Evolutionary conservation across 129 eudicot species (phyloP).

Genomic region (Arctium lappa): DNA sequence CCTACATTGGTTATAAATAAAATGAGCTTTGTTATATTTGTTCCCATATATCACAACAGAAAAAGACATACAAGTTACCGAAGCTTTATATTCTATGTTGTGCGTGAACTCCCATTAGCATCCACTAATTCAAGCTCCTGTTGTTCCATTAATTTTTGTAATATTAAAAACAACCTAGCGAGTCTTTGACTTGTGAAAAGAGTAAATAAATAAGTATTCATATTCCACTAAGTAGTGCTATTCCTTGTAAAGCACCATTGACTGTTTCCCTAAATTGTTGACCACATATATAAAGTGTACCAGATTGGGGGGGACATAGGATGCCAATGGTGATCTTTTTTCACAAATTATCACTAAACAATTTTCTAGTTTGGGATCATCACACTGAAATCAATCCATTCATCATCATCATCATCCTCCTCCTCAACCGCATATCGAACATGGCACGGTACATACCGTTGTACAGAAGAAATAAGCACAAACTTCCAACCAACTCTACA

Average conservation of each 20-base stretch:
- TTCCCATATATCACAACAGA: slow-evolving; percentile 3
- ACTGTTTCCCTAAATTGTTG: not conserved
- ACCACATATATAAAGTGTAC: slow-evolving; percentile 1
- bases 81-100: not conserved
- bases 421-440: not conserved
- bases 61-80: not conserved
- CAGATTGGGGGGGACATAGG: not conserved
- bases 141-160: not conserved
- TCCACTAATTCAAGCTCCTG: not conserved
- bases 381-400: not conserved
- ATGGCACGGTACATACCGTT: not conserved
- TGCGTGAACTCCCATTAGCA: not conserved
- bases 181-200: not conserved
- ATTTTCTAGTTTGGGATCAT: not conserved
- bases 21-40: not conserved
- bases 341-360: not conserved
- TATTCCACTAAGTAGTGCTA: not conserved
- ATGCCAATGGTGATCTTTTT: not conserved
- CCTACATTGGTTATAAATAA: not conserved
- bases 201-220: not conserved
- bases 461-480: too few relatives aligned
- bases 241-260: not conserved
- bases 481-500: not conserved
- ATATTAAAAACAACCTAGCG: too few relatives aligned
- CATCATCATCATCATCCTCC: not conserved